Base-by-base conservation (phyloP, 2,329 filamentous ascomycete species). In the Dryadomyces sulphureus region DNA sequence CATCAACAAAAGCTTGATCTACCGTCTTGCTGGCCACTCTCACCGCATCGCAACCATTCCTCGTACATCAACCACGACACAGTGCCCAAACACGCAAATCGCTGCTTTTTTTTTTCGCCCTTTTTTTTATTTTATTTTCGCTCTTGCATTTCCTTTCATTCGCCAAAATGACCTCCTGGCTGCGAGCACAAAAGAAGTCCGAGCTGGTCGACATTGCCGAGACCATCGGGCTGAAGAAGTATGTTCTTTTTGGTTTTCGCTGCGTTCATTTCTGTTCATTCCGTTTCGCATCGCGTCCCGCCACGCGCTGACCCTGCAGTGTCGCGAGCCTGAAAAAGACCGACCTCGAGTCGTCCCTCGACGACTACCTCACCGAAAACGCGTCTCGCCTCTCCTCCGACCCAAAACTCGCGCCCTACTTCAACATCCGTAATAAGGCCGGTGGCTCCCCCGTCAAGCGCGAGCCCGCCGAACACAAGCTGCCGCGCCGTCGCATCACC, bases 121-220 rank as follows among this genome's bases (percentile, higher is more conserved):
- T 36, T 36, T 36, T 36, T 36, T 36, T 36, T 12, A 36, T 36
- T 19, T 17, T 7, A 30, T 21, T 24, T 19, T 12, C 22, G 7
- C n/a, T 46, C 32, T 9, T 27, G 7, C 20, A 14, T 14, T 27
- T 27, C 22, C 22, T n/a, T 14, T n/a, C 27, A 32, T 21, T 38
- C 14, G 22, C 17, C 21, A 50, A 45, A 36, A 54, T 54, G 52
- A 48, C 52, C 19, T 76, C 78, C 55, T 94, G 84, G 77, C 72
- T 94, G 60, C 75, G 80, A 63, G 73, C 75, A 62, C 84, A 92
- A 73, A 81, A 84, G 68, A 94, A 94, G 72, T 72, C 71, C 55
- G 85, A 90, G 53, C 75, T 94, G 47, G 63, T 77, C 55, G 81
- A 84, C 52, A 70, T 93, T 51, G 85, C 86, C 49, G 75, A 84